Evolutionary conservation across 1,284 basidiomycete genomes (phyloP).

Genomic region (Sporisorium exsertum): DNA sequence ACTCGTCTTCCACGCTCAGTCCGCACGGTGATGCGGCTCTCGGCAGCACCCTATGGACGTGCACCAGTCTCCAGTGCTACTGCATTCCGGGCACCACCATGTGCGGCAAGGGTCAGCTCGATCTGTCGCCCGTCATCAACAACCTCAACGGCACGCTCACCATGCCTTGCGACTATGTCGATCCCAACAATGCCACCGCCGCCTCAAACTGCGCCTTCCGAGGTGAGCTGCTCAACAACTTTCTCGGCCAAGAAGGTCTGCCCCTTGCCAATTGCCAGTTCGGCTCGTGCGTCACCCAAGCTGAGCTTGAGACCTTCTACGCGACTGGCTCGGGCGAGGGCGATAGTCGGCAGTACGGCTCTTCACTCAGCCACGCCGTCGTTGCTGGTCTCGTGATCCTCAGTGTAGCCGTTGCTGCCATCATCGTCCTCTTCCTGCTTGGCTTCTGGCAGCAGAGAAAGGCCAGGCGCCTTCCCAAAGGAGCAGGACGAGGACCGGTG

Average conservation of each 20-base stretch:
- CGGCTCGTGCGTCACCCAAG: conserved; percentile 54
- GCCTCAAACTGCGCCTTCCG: conserved; percentile 46
- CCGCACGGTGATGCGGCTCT: conserved; percentile 15
- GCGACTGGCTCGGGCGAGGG: conserved; percentile 27
- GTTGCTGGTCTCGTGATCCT: conserved; percentile 57
- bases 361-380: conserved; percentile 45
- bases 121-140: conserved; percentile 53
- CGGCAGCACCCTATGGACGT: conserved; percentile 52
- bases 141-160: conserved; percentile 51
- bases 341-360: conserved; percentile 1
- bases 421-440: conserved; percentile 31
- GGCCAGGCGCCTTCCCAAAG: conserved; percentile 30
- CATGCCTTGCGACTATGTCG: conserved; percentile 60
- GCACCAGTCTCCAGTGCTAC: conserved; percentile 53
- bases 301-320: conserved; percentile 43
- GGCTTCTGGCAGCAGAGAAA: conserved; percentile 41
- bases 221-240: conserved; percentile 46
- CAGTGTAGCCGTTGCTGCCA: conserved; percentile 35
- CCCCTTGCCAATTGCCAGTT: conserved; percentile 49
- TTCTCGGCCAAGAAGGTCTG: conserved; percentile 52
- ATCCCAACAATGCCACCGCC: conserved; percentile 41
- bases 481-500: conserved; percentile 23
- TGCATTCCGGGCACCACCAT: conserved; percentile 55
- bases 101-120: conserved; percentile 45
- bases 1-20: conserved; percentile 39